A percentile compares a stretch with the other conserved stretches of the same genome.
Evolutionary conservation across 2,329 filamentous ascomycete genomes (phyloP).

Genomic region (Clonostachys rhizophaga): DNA sequence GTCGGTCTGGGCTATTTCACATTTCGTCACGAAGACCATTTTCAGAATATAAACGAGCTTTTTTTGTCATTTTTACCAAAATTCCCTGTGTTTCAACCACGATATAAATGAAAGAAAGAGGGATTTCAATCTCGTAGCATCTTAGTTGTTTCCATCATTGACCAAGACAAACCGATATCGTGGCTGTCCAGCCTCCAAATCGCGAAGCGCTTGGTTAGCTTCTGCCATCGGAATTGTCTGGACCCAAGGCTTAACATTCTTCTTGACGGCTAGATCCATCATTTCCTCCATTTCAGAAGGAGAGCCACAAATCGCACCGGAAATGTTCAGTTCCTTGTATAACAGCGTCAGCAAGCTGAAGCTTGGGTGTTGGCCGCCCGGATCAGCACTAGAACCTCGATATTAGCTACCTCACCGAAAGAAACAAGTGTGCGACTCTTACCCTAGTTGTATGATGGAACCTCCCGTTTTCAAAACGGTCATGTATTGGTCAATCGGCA

Average conservation of each 20-base stretch:
- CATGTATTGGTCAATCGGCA: constrained; percentile 57
- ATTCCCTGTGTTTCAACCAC: no score
- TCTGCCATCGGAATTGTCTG: constrained; percentile 49
- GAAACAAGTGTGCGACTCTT: constrained; percentile 13
- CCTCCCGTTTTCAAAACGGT: neutral
- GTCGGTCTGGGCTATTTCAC: no score
- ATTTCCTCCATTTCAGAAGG: constrained; percentile 56
- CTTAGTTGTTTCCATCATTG: constrained; percentile 19
- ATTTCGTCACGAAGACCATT: no score
- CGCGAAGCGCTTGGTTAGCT: constrained; percentile 50
- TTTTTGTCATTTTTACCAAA: no score
- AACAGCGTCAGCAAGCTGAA: constrained; percentile 31
- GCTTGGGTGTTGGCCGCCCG: neutral
- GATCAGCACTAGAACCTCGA: neutral
- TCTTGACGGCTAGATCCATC: constrained; percentile 50
- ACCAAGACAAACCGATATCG: constrained; percentile 41
- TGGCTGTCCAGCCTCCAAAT: constrained; percentile 49
- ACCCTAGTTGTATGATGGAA: constrained; percentile 7
- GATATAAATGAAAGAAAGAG: no score
- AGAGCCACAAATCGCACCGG: constrained; percentile 37
- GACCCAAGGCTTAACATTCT: constrained; percentile 51
- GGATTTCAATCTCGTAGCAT: no score
- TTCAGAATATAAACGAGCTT: no score
- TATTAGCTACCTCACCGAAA: constrained; percentile 2
- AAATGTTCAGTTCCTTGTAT: constrained; percentile 29